A percentile compares a stretch with the other conserved stretches of the same genome.
Evolutionary conservation across 1,139 yeast genomes (phyloP).

Genomic region (Schwanniomyces etchellsii): DNA sequence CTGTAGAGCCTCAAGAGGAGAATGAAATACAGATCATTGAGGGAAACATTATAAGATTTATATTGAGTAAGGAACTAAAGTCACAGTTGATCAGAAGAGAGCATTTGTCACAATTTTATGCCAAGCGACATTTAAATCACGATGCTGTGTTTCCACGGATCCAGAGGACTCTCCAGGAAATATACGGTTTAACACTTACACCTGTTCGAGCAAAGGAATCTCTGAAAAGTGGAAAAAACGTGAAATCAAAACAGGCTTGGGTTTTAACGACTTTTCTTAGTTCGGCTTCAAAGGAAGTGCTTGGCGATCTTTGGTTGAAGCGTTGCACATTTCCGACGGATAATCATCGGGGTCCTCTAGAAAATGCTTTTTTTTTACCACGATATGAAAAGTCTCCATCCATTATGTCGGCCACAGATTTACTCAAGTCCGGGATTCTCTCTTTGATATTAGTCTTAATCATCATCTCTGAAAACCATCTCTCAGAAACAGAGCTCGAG

Average conservation of each 20-base stretch:
- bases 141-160: constrained; percentile 5
- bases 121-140: constrained; percentile 10
- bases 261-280: constrained; percentile 11
- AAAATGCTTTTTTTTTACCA: constrained; percentile 13
- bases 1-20: too few relatives aligned
- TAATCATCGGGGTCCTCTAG: constrained; percentile 10
- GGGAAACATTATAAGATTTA: constrained; percentile 15
- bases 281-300: constrained; percentile 15
- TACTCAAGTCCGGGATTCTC: constrained; percentile 26
- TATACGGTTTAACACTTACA: constrained; percentile 28
- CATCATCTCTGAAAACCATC: constrained; percentile 29
- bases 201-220: too few relatives aligned
- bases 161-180: constrained; percentile 12
- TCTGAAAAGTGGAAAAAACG: constrained; percentile 7
- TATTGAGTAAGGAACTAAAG: constrained; percentile 20
- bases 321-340: constrained; percentile 7
- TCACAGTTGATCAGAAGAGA: constrained; percentile 23
- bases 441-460: constrained; percentile 22
- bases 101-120: constrained; percentile 15
- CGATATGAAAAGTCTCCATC: constrained; percentile 9
- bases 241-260: constrained; percentile 9
- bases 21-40: background rate
- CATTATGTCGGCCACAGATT: constrained; percentile 19
- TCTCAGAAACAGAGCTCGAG: constrained; percentile 22
- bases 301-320: constrained; percentile 18